These are phyloP conservation scores for Isatis tinctoria DNA, from an alignment of 345 rosid genomes.

Conservation along the genomic window DNA sequence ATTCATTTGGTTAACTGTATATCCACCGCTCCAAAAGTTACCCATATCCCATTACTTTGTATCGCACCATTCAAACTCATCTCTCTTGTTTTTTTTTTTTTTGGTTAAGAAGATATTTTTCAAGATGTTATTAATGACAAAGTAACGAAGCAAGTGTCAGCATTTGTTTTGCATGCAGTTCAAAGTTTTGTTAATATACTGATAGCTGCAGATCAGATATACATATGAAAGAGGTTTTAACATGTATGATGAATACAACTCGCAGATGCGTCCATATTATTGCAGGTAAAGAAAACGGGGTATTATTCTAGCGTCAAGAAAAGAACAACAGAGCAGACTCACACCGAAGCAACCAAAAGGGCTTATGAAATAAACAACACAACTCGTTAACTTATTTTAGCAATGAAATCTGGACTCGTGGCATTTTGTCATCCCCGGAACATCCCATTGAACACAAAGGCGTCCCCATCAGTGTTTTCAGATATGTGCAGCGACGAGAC, in stretches of 20 bases:
- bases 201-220: not conserved
- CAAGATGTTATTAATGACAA: not conserved
- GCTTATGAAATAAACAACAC: not conserved
- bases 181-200: no score
- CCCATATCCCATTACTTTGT: slow-evolving; percentile 24
- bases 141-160: not conserved
- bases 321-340: slow-evolving; percentile 2
- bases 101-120: slow-evolving; percentile 3
- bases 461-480: slow-evolving; percentile 53
- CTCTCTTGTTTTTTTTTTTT: not conserved
- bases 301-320: not conserved
- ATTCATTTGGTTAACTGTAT: slow-evolving; percentile 21
- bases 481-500: slow-evolving; percentile 82
- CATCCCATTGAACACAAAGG: slow-evolving; percentile 57
- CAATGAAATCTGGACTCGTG: not conserved
- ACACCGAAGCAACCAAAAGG: slow-evolving; percentile 9
- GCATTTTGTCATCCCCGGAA: slow-evolving; percentile 35
- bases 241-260: not conserved
- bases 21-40: not conserved
- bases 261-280: not conserved
- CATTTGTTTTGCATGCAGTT: not conserved
- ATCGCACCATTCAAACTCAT: not conserved
- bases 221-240: not conserved
- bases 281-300: not conserved
- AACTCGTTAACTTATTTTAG: not conserved